Conservation (phyloP, 1,284 basidiomycete species). For the Ustilago shanxiensis region DNA sequence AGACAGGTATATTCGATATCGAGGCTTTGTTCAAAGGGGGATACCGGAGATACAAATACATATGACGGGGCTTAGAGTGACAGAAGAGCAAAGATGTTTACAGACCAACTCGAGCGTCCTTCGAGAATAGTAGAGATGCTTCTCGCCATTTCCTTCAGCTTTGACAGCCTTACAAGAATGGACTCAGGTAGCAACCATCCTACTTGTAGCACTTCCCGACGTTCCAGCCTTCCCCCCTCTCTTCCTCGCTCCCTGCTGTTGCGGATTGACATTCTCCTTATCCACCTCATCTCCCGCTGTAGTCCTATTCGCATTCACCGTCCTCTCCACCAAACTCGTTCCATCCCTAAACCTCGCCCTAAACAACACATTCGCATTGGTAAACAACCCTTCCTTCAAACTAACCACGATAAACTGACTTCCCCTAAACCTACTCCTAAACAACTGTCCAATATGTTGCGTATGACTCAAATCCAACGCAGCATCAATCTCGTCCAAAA, state of each 20-base stretch:
- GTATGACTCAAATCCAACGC: constrained; percentile 96
- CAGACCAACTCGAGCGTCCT: not conserved
- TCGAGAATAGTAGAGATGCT: not conserved
- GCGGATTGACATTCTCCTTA: constrained; percentile 36
- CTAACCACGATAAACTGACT: constrained; percentile 98
- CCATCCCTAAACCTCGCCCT: constrained; percentile 91
- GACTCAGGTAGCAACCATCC: constrained; percentile 27
- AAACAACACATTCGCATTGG: constrained; percentile 97
- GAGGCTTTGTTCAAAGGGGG: no score
- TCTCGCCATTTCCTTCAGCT: not conserved
- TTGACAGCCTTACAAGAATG: no score
- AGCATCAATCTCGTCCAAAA: constrained; percentile 97
- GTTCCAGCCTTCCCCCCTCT: constrained; percentile 15
- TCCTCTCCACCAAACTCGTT: constrained; percentile 83
- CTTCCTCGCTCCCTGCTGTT: constrained; percentile 13
- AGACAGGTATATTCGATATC: no score
- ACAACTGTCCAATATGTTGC: constrained; percentile 93
- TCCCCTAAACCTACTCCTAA: constrained; percentile 96
- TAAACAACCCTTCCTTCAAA: constrained; percentile 93
- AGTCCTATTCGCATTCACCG: constrained; percentile 50
- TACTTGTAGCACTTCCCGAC: constrained; percentile 4
- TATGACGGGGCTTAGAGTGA: not conserved
- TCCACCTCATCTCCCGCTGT: constrained; percentile 33
- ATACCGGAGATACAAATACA: constrained; percentile 5
- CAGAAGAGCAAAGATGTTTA: not conserved